phyloP scores from a whole-genome alignment of 1,139 yeast genomes.

The Geotrichum candidum region DNA sequence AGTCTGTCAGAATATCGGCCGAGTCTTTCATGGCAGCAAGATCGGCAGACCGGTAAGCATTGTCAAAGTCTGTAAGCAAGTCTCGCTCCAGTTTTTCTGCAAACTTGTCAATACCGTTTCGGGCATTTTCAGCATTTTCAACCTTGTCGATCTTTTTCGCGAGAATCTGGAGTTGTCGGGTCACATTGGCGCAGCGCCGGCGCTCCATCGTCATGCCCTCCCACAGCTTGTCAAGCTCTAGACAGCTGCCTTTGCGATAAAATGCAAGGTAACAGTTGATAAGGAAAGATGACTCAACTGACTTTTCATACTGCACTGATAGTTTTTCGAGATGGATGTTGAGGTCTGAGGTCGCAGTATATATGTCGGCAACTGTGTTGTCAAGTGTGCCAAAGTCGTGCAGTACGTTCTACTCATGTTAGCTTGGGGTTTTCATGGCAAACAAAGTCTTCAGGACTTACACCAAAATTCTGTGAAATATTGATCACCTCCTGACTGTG shows the following conservation, averaged over 20 bases:
- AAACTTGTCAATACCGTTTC: conserved; percentile 56
- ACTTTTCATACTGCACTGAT: conserved; percentile 70
- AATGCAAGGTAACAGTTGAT: conserved; percentile 76
- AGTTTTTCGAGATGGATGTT: conserved; percentile 70
- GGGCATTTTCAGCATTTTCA: conserved; percentile 43
- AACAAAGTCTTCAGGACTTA: not conserved
- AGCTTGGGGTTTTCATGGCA: not conserved
- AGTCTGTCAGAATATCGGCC: conserved; percentile 70
- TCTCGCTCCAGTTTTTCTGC: conserved; percentile 73
- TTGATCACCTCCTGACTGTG: conserved; percentile 61
- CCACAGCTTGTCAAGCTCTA: conserved; percentile 42
- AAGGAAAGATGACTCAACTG: conserved; percentile 65
- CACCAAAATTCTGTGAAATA: conserved; percentile 11
- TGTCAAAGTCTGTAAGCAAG: conserved; percentile 37
- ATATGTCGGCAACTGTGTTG: conserved; percentile 42
- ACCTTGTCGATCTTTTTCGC: conserved; percentile 46
- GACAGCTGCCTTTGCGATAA: conserved; percentile 53
- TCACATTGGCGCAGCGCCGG: conserved; percentile 62
- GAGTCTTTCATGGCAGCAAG: conserved; percentile 70
- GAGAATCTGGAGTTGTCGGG: conserved; percentile 57
- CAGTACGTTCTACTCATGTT: conserved; percentile 25
- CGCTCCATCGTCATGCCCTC: conserved; percentile 42
- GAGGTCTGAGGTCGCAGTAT: conserved; percentile 62
- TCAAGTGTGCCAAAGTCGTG: conserved; percentile 55
- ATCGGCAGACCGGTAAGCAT: conserved; percentile 47